Base-by-base conservation (phyloP, 345 rosid genomes). In the Corymbia maculata region DNA sequence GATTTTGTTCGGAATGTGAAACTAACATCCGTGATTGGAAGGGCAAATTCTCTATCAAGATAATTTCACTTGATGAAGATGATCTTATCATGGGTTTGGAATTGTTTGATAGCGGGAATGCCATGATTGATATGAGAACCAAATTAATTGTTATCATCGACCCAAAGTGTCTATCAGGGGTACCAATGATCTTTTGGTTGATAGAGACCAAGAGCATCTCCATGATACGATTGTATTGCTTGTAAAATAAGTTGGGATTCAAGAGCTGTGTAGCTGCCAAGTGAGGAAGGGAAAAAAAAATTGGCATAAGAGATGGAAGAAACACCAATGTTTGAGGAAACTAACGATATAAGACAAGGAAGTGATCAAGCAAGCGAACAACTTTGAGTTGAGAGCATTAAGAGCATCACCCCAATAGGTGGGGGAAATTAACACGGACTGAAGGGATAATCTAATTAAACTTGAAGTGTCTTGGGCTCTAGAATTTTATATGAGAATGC, bases 401-500 rank as follows among this genome's bases (percentile, higher is more conserved):
- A 21, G 28, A 12, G 61, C 61, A 55, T 55, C 61, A 0, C 22
- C 22, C 5, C 5, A 55, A 22, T 22, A 28, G 13, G 4, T 9
- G 61, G 0, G 13, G 24, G 61, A 55, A 8, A 21, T 21, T 55
- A 12, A 3, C 12, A 4, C 9, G 4, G 28, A 55, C 0, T 0
- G 0, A 55, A 9, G 2, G 21, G 5, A 55, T 55, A 55, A 55
- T 1, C 6, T 55, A 55, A 12, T 55, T 8, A 55, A 11, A 55
- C 5, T 55, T 55, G 22, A 36, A 36, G 42, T 36, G 42, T 36
- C 42, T 36, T 36, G 42, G 42, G 42, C 42, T 36, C 42, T 36
- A 36, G 4, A 4, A 36, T 36, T 22, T 55, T 55, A 21, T 0
- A 22, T 55, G 61, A 22, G 28, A 55, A 55, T 22, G 22, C 28